Evolutionary conservation across 768 basidiomycete species (phyloP).

Genomic region (Punctularia strigosozonata): DNA sequence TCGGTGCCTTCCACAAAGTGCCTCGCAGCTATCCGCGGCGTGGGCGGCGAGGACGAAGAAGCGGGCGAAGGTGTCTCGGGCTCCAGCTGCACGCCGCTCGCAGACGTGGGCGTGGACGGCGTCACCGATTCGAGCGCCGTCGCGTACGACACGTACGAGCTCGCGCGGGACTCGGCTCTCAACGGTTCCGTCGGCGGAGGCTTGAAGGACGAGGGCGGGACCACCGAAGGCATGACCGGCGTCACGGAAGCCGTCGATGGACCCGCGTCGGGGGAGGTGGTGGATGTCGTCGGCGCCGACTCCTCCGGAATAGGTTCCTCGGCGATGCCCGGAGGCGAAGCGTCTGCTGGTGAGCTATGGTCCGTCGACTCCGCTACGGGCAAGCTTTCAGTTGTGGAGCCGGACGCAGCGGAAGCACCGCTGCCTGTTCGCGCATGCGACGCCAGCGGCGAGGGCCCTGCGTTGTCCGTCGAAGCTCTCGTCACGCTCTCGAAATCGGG

Average conservation of each 20-base stretch:
- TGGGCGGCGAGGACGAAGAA: conserved; percentile 1
- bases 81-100: background rate
- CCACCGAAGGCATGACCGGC: background rate
- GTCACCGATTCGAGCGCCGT: conserved; percentile 14
- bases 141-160: conserved; percentile 13
- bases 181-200: conserved; percentile 1
- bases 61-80: background rate
- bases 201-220: conserved; percentile 9
- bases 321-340: background rate
- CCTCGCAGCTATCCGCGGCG: conserved; percentile 7
- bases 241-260: background rate
- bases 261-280: background rate
- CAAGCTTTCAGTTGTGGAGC: background rate
- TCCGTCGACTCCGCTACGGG: background rate
- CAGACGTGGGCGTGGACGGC: background rate
- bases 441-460: background rate
- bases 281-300: background rate
- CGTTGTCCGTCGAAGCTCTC: background rate
- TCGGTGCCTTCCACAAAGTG: conserved; percentile 9
- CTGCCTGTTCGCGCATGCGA: background rate
- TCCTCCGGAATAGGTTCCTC: background rate
- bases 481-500: conserved; percentile 34
- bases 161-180: conserved; percentile 15
- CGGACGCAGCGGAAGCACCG: background rate
- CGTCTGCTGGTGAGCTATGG: background rate